Percentiles rank a stretch among this genome's conserved stretches.
phyloP scores from a whole-genome alignment of 139 green algal genomes.

The Yamagishiella unicocca region DNA sequence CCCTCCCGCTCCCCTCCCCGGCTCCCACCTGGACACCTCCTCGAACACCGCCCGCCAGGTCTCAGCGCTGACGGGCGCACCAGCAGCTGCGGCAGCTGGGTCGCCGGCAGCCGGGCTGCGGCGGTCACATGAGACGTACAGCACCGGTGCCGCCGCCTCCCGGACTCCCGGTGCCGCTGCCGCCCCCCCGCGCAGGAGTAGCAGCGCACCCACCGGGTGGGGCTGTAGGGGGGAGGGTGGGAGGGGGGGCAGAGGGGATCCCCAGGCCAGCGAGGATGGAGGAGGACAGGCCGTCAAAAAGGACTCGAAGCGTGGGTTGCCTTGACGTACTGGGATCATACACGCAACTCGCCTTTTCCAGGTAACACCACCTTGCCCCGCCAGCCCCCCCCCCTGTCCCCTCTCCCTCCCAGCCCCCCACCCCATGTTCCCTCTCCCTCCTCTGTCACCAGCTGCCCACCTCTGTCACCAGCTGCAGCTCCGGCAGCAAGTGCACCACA shows the following conservation, averaged over 20 bases:
- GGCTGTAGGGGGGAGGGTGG: not conserved
- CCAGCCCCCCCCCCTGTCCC: not conserved
- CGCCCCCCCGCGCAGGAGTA: not conserved
- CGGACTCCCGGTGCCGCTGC: not conserved
- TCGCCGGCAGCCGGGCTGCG: not conserved
- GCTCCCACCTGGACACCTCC: slow-evolving; percentile 9
- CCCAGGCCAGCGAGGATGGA: too few species aligned
- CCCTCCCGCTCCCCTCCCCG: too few species aligned
- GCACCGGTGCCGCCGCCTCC: not conserved
- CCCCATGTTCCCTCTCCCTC: not conserved
- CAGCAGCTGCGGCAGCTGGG: not conserved
- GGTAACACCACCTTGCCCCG: not conserved
- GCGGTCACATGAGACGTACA: not conserved
- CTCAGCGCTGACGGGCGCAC: too few species aligned
- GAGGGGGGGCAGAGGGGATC: too few species aligned
- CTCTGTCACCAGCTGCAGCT: not conserved
- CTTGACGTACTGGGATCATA: too few species aligned
- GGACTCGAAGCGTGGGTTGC: too few species aligned
- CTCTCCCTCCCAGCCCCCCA: not conserved
- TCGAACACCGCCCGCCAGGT: slow-evolving; percentile 9
- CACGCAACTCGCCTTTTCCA: too few species aligned
- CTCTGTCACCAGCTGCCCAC: not conserved
- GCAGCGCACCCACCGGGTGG: not conserved
- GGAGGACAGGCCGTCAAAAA: too few species aligned
- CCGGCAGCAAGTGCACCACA: not conserved